These are phyloP conservation scores for Microdochium nivale DNA, from an alignment of 2,329 filamentous ascomycete species.

Conservation along the genomic window DNA sequence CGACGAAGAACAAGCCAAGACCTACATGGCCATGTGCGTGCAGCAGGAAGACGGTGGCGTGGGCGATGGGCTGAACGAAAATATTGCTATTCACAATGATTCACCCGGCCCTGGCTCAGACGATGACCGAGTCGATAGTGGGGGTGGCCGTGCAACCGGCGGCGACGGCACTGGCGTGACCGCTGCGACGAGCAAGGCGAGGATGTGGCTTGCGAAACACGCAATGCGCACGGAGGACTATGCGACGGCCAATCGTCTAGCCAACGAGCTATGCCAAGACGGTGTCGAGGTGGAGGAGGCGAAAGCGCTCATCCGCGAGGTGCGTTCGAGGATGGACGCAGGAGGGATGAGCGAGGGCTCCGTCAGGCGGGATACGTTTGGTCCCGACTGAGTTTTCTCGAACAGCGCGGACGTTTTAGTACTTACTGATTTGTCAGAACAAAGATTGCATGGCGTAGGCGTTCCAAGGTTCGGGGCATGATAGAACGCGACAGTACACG, in stretches of 20 bases:
- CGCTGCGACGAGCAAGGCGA: conserved; percentile 80
- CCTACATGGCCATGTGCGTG: conserved; percentile 93
- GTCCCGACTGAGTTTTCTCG: background rate
- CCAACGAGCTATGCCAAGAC: conserved; percentile 88
- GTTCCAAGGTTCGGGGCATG: background rate
- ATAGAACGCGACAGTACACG: too few species aligned
- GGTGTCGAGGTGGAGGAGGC: conserved; percentile 95
- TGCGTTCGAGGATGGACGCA: conserved; percentile 63
- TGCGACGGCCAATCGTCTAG: conserved; percentile 66
- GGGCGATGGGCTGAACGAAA: conserved; percentile 32
- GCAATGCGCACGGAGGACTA: conserved; percentile 72
- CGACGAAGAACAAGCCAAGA: conserved; percentile 70
- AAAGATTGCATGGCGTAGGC: background rate
- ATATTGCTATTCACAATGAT: conserved; percentile 47
- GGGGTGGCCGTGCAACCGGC: conserved; percentile 22
- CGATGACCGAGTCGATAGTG: conserved; percentile 22
- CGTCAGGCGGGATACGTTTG: background rate
- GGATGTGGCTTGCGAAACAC: conserved; percentile 85
- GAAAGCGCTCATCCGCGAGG: conserved; percentile 83
- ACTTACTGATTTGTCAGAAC: background rate
- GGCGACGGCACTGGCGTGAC: conserved; percentile 69
- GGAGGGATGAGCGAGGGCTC: background rate
- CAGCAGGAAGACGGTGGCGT: conserved; percentile 77
- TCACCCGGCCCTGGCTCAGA: conserved; percentile 32
- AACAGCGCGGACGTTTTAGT: background rate